Conservation (phyloP, 441 rosid genomes). For the Viola pubescens region DNA sequence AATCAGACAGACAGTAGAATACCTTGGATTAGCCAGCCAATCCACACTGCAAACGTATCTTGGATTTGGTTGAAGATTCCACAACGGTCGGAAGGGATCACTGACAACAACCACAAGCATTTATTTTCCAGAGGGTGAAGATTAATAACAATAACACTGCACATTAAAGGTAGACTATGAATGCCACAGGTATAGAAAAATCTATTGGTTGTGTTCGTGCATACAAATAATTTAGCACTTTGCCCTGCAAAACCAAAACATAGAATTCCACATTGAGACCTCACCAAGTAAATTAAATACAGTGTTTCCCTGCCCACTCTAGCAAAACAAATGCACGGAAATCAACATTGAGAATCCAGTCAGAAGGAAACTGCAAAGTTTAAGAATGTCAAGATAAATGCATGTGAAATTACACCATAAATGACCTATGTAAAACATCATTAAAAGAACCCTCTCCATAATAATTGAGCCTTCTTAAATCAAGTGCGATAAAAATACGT, state of each 20-base stretch:
- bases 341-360: conserved; percentile 5
- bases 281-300: conserved; percentile 1
- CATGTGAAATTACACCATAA: neutral
- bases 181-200: too few relatives aligned
- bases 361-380: neutral
- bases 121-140: neutral
- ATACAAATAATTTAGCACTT: neutral
- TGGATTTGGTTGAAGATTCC: conserved; percentile 66
- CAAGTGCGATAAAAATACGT: neutral
- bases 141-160: neutral
- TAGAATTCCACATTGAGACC: neutral
- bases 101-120: conserved; percentile 39
- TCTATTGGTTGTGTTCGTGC: too few relatives aligned
- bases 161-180: neutral
- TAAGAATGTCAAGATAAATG: neutral
- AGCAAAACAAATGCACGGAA: neutral
- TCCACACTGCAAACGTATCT: conserved; percentile 66
- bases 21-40: conserved; percentile 83
- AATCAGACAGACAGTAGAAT: neutral
- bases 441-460: too few relatives aligned
- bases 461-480: neutral
- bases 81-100: conserved; percentile 79
- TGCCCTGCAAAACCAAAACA: neutral
- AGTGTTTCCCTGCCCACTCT: neutral
- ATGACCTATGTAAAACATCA: too few relatives aligned